Evolutionary conservation across 2,329 filamentous ascomycete species (phyloP).

Genomic region (Rhytidhysteron rufulum): DNA sequence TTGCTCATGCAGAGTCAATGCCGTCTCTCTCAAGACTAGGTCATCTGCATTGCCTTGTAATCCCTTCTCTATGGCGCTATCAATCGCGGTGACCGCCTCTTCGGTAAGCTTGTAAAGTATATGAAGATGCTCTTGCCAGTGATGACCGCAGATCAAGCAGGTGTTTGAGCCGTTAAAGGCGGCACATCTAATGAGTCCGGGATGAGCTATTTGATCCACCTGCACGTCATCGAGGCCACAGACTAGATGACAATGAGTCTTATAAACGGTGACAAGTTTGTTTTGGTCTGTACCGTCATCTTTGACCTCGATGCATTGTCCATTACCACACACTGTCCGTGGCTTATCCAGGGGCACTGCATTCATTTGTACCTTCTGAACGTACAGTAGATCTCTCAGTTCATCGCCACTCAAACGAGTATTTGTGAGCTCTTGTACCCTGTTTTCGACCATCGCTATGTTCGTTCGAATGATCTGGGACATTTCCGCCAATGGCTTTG

Average conservation of each 20-base stretch:
- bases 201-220: slow-evolving; percentile 4
- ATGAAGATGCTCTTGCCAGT: slow-evolving; percentile 38
- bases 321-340: background rate
- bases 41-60: slow-evolving; percentile 19
- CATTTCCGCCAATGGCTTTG: slow-evolving; percentile 37
- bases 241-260: background rate
- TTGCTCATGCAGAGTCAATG: slow-evolving; percentile 17
- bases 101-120: slow-evolving; percentile 28
- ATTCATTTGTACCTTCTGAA: background rate
- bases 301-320: slow-evolving; percentile 1
- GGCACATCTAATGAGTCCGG: slow-evolving; percentile 21
- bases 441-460: background rate
- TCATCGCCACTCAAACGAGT: background rate
- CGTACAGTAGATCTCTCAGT: background rate
- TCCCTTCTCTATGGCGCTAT: slow-evolving; percentile 19
- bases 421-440: background rate
- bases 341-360: background rate
- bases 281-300: background rate
- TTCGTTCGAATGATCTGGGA: slow-evolving; percentile 28
- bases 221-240: background rate
- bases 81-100: slow-evolving; percentile 15
- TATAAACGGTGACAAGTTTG: background rate
- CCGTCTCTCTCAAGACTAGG: slow-evolving; percentile 18
- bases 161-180: slow-evolving; percentile 23
- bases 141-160: slow-evolving; percentile 28